Evolutionary conservation across 495 filamentous ascomycete genomes (phyloP).

Genomic region (Baudoinia panamericana): DNA sequence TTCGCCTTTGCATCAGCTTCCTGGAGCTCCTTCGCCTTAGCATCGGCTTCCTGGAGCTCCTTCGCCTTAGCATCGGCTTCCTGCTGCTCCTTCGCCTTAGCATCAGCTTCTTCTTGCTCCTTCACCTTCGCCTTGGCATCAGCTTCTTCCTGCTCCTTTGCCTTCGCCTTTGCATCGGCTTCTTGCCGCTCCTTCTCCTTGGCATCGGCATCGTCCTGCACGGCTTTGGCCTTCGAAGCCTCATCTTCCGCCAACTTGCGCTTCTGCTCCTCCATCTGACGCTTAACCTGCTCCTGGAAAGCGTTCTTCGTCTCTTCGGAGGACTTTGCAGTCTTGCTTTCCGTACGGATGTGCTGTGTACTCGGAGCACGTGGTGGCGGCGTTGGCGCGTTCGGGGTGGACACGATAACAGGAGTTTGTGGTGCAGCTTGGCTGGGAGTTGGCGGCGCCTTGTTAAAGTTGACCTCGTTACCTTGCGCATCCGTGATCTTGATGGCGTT

Average conservation of each 20-base stretch:
- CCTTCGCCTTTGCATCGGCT: constrained; percentile 23
- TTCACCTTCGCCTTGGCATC: constrained; percentile 35
- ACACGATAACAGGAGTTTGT: constrained; percentile 37
- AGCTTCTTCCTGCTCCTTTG: constrained; percentile 11
- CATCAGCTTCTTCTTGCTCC: constrained; percentile 33
- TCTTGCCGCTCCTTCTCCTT: constrained; percentile 29
- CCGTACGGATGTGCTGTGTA: constrained; percentile 39
- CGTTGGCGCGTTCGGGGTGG: constrained; percentile 47
- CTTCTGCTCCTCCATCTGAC: constrained; percentile 44
- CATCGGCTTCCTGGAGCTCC: constrained; percentile 39
- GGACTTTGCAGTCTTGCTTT: constrained; percentile 49
- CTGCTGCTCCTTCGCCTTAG: constrained; percentile 18
- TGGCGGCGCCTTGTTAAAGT: constrained; percentile 40
- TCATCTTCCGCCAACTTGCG: constrained; percentile 40
- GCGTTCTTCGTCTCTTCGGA: constrained; percentile 59
- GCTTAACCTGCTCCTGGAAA: constrained; percentile 52
- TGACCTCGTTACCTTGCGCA: constrained; percentile 52
- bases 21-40: constrained; percentile 7
- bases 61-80: constrained; percentile 29
- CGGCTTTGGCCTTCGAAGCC: constrained; percentile 24
- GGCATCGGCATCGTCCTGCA: constrained; percentile 36
- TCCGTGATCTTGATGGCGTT: constrained; percentile 67
- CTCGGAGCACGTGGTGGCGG: constrained; percentile 45
- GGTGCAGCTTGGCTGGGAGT: constrained; percentile 29
- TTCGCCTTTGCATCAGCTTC: constrained; percentile 11